Base-by-base conservation (phyloP, 148 eudicot species). In the Vaccinium macrocarpon region DNA sequence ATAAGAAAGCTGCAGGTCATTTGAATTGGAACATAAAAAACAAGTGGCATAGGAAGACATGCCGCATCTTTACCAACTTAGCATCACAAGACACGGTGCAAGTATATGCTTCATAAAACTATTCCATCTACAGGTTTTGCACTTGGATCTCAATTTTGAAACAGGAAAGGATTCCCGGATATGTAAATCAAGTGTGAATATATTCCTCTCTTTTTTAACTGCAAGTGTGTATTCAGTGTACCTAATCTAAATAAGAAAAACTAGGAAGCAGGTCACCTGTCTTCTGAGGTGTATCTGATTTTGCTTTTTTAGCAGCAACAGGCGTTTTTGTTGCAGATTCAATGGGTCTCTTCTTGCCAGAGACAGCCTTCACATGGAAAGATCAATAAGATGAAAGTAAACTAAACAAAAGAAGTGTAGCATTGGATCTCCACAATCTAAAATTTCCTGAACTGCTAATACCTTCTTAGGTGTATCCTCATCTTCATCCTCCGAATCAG, bases 221-320 rank as follows among this genome's bases (percentile, higher is more conserved):
- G 46, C 72, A 81, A 29, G 32, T 42, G 64, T 64, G 32, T 48
- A 5, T 9, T 46, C 23, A 46, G 6, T 0, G 0, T 35, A 76
- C 48, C 25, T 25, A 82, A 48, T 18, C 15, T 38, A 46, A 55
- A 12, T 51, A 78, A 75, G 59, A 2, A 64, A 66, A 62, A 49
- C 10, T 38, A 25, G 16, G 13, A 66, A 29, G 82, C 73, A 78
- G 29, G 25, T 42, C 46, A 93, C 95, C 95, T 89, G 92, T 85
- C 81, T 89, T 90, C 81, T 91, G 91, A 62, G 95, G 92, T 6
- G 93, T 87, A 27, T 81, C 90, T 12, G 87, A 4, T 80, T 93
- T 93, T 13, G 90, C 87, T 49, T 93, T 91, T 88, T 93, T 91
- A 53, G 89, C 82, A 87, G 89, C 49, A 70, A 88, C 90, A 21